Conservation (phyloP, 2,329 filamentous ascomycete genomes). For the Fusarium proliferatum region DNA sequence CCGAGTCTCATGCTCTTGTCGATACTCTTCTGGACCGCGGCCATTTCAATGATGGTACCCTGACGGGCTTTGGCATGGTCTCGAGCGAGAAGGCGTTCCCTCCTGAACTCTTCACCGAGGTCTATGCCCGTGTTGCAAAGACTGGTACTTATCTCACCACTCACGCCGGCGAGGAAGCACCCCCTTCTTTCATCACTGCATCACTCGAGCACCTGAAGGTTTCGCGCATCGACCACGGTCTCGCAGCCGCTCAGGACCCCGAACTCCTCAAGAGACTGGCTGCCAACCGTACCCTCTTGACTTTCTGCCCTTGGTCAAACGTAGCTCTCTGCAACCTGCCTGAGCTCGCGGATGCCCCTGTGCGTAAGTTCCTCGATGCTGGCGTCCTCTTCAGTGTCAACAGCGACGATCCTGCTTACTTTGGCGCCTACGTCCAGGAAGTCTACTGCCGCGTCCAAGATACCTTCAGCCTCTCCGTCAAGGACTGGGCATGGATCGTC, state of each 20-base stretch:
- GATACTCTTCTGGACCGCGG: constrained; percentile 48
- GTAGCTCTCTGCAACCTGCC: constrained; percentile 55
- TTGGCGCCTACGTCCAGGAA: constrained; percentile 79
- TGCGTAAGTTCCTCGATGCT: constrained; percentile 70
- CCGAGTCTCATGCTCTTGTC: constrained; percentile 60
- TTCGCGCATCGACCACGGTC: constrained; percentile 79
- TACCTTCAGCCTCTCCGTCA: constrained; percentile 69
- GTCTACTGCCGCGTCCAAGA: constrained; percentile 81
- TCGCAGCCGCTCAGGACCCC: constrained; percentile 70
- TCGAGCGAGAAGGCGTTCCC: constrained; percentile 70
- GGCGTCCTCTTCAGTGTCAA: constrained; percentile 78
- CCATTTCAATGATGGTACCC: constrained; percentile 62
- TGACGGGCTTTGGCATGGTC: constrained; percentile 75
- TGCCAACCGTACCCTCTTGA: constrained; percentile 68
- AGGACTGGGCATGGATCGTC: constrained; percentile 76
- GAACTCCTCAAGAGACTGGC: constrained; percentile 69
- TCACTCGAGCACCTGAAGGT: constrained; percentile 72
- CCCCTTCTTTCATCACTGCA: constrained; percentile 70
- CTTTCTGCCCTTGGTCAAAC: constrained; percentile 80
- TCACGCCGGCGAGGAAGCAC: constrained; percentile 81
- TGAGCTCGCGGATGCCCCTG: constrained; percentile 57
- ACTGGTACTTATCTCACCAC: constrained; percentile 70
- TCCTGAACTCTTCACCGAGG: constrained; percentile 68
- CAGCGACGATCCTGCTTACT: constrained; percentile 80
- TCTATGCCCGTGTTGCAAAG: constrained; percentile 65